These are phyloP conservation scores for Citrus sinensis DNA, from an alignment of 345 rosid genomes.

Conservation along the genomic window DVS_A1.0 CM039163.1:43396501-43397000, in stretches of 20 bases:
- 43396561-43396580: constrained; percentile 70
- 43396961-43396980: not conserved
- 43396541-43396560: constrained; percentile 67
- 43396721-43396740: not conserved
- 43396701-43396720: constrained; percentile 20
- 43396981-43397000: not conserved
- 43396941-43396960: not conserved
- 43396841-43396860: constrained; percentile 17
- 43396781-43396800: constrained; percentile 23
- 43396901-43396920: constrained; percentile 36
- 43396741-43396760: not conserved
- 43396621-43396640: constrained; percentile 68
- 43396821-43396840: constrained; percentile 6
- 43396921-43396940: constrained; percentile 34
- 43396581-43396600: constrained; percentile 58
- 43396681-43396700: constrained; percentile 58
- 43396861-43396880: constrained; percentile 6
- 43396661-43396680: constrained; percentile 62
- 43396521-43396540: constrained; percentile 64
- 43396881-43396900: constrained; percentile 14
- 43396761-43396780: constrained; percentile 30
- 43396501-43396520: constrained; percentile 54
- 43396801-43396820: constrained; percentile 7
- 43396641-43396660: constrained; percentile 57
- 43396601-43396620: constrained; percentile 55